Base-by-base conservation (phyloP, 768 basidiomycete species). In the Boletus bicolor region DNA sequence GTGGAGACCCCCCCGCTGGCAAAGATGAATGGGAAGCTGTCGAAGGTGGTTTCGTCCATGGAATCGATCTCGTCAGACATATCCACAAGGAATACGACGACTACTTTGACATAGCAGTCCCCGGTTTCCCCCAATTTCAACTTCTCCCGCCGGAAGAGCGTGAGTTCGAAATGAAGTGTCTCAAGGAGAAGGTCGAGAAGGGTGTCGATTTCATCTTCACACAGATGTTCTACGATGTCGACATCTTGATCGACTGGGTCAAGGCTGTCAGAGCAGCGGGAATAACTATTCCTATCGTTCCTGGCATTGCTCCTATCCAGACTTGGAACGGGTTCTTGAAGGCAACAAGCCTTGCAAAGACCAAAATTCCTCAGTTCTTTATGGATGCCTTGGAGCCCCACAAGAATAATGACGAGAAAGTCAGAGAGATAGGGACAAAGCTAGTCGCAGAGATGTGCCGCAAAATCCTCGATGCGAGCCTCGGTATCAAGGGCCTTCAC, bases 181-280 rank as follows among this genome's bases (percentile, higher is more conserved):
- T 97, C 59, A 96, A 96, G 74, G 86, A 90, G 60, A 98, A 98
- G 73, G 75, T 95, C 55, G 93, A 96, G 60, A 89, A 85, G 10
- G 94, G 95, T 38, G 90, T 87, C 57, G 80, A 85, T 68, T 91
- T 96, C 75, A 97, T 98, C 73, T 97, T 98, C 77, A 97, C 95
- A 0, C 95, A 98, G 72, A 93, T 98, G 92, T 98, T 98, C 76
- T 97, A 95, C 75, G 95, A 97, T 64, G 86, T 88, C 46, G 82
- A 91, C 35, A 68, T 98, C 63, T 98, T 99, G 76, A 85, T 97
- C 65, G 78, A 79, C 48, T 99, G 97, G 97, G 94, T 91, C 39
- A 85, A 84, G 57, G 76, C 82, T 43, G 84, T 93, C 34, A 84
- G 93, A 55, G 89, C 79, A 11, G 91, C 88, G 0, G 93, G 93